Evolutionary conservation across 2,329 filamentous ascomycete genomes (phyloP), one percentile per base, ranked within the genome.

Genomic region (Phyllosticta paracitricarpa): DNA sequence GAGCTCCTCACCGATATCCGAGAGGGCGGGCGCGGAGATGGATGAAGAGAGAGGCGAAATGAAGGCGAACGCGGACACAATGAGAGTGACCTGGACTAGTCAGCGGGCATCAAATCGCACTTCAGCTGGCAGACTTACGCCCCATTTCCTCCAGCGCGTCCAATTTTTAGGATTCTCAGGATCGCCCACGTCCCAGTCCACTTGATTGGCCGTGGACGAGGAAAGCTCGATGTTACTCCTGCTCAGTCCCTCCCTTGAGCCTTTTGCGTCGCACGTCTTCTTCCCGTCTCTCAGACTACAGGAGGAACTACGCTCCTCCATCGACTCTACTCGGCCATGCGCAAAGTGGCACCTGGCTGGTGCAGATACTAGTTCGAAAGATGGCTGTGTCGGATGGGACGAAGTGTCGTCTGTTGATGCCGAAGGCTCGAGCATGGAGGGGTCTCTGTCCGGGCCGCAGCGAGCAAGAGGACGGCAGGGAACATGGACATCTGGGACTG

Each of bases 31-130:
- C 2, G 73, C 65, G 9, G 76, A 71, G 71, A 76, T 75, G 12
- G 72, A 73, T 1, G 73, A 75, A 0, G 73, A 72, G 24, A 76
- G 67, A 10, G 74, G 74, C 7, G 73, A 74, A 22, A 76, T 68
- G 52, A 76, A 70, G 0, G 74, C 75, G 62, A 76, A 76, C 30
- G 66, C 65, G 1, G 72, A 77, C 2, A 78, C 75, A 30, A 78
- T 73, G 51, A 77, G 64, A 0, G 76, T 78, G 1, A 74, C 75
- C 24, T 61, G n/a, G 2, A 12, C 6, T 51, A 12, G 48, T 61
- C 2, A 61, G 54, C 19, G 19, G 12, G 12, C 2, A 2, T 30
- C 7, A 2, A 24, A n/a, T 30, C 28, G 28, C 14, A 8, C 9
- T 3, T 8, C 17, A 9, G 19, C 25, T 12, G n/a, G 5, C 5